A percentile compares a stretch with the other conserved stretches of the same genome.
Conservation (phyloP, 208 protist species). For the Acanthamoeba royreba region DNA sequence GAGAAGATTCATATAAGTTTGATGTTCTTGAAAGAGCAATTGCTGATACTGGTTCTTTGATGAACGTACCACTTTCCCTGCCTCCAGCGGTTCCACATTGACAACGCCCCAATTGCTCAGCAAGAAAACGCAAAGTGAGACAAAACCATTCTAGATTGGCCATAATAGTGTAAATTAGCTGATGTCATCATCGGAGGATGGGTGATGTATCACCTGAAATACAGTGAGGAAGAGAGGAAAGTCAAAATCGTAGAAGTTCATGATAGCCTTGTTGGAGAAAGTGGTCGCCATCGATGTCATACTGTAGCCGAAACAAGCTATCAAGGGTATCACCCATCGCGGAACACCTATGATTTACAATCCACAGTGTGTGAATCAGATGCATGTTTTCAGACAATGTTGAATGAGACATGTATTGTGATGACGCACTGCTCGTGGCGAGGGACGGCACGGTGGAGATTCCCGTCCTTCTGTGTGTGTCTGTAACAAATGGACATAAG, state of each 20-base stretch:
- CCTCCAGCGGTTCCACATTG: neutral
- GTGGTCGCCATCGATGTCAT: slow-evolving; percentile 33
- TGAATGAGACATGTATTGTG: too few species aligned
- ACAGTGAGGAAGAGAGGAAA: slow-evolving; percentile 28
- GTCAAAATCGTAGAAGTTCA: slow-evolving; percentile 22
- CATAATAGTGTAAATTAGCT: neutral
- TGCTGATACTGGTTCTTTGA: too few species aligned
- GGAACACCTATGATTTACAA: neutral
- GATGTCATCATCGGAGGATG: neutral
- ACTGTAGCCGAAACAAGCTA: slow-evolving; percentile 27
- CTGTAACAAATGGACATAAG: too few species aligned
- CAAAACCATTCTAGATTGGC: neutral
- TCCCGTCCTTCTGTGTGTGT: too few species aligned
- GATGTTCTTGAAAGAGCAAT: too few species aligned
- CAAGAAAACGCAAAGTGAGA: neutral
- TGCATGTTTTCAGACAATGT: too few species aligned
- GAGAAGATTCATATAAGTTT: too few species aligned
- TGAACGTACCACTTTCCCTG: neutral
- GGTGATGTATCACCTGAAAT: neutral
- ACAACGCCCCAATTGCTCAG: neutral
- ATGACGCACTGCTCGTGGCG: too few species aligned
- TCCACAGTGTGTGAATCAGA: too few species aligned
- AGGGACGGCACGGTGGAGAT: too few species aligned
- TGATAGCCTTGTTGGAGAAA: slow-evolving; percentile 36
- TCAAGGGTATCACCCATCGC: neutral